These are phyloP conservation scores for Globisporangium cederbergense DNA, from an alignment of 352 stramenopile species.

Conservation along the genomic window DNA sequence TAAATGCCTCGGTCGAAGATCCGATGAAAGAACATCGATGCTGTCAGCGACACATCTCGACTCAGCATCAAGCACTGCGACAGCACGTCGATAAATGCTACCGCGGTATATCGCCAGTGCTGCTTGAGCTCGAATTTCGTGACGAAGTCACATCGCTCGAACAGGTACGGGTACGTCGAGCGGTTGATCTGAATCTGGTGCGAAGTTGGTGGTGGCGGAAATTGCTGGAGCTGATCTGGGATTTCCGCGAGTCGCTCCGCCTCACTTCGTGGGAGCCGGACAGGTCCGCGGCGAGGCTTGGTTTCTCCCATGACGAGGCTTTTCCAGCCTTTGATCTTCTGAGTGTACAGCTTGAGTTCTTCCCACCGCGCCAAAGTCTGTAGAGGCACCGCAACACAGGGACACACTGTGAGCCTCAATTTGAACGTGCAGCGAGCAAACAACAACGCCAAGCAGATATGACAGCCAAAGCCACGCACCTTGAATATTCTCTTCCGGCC, in stretches of 20 bases:
- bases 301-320: conserved; percentile 61
- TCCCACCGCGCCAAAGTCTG: conserved; percentile 82
- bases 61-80: conserved; percentile 62
- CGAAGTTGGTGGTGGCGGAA: conserved; percentile 48
- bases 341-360: conserved; percentile 72
- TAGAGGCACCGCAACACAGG: not conserved
- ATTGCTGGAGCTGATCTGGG: conserved; percentile 72
- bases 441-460: not conserved
- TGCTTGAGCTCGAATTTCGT: conserved; percentile 65
- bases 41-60: conserved; percentile 68
- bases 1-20: conserved; percentile 84
- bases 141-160: conserved; percentile 60
- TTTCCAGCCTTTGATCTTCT: conserved; percentile 82
- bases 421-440: not conserved
- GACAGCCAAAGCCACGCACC: conserved; percentile 17
- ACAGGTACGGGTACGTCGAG: conserved; percentile 69
- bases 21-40: conserved; percentile 75
- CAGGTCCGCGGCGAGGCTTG: conserved; percentile 53
- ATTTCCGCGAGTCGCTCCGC: conserved; percentile 60
- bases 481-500: conserved; percentile 78
- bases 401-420: not conserved
- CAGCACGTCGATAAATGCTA: conserved; percentile 81
- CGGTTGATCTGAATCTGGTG: conserved; percentile 61
- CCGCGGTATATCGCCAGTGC: conserved; percentile 77
- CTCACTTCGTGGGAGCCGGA: conserved; percentile 57